Base-by-base conservation (phyloP, 495 filamentous ascomycete species). In the Talaromyces stipitatus region DNA sequence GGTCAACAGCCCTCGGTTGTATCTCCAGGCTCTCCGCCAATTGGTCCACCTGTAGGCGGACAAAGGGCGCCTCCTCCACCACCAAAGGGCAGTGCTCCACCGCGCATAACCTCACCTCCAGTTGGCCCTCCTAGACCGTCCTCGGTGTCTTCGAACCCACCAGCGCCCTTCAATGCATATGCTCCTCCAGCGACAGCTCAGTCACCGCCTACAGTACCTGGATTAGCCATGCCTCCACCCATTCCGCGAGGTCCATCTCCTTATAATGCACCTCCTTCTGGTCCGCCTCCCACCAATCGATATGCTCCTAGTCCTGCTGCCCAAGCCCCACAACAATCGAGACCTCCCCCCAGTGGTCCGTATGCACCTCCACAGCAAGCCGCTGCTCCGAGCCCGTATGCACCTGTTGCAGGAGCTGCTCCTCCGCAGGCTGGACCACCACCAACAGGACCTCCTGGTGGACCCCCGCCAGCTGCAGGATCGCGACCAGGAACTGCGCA, bases 271-370 rank as follows among this genome's bases (percentile, higher is more conserved):
- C 90, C 91, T 54, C 90, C 90, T 6, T 70, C 83, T 52, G 81
- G 79, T n/a, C 76, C 85, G 3, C 85, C 91, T 9, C 83, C 88
- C 26, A 83, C 84, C 12, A 94, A 86, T 70, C 80, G 92, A 60
- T 97, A 97, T 72, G 87, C 94, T 12, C 94, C 94, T 12, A 85
- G 84, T 58, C 90, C 91, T 48, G 73, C 82, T 29, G 64, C 85
- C 27, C 80, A 77, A 54, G 59, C 70, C 59, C 69, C 65, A 68
- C 69, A 78, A 26, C 65, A 68, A 50, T 61, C 74, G 58, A 73
- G 78, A 38, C 83, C 74, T 50, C 80, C 81, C 56, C 73, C 77
- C 16, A 82, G 78, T 57, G 70, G 68, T 28, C 81, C 83, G 27
- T 89, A 89, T 65, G 84, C 83, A 18, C 78, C 85, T 2, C 71